Percentiles rank a stretch among this genome's conserved stretches.
Evolutionary conservation across 1,284 basidiomycete genomes (phyloP).

Genomic region (Leccinum subfulvum): DNA sequence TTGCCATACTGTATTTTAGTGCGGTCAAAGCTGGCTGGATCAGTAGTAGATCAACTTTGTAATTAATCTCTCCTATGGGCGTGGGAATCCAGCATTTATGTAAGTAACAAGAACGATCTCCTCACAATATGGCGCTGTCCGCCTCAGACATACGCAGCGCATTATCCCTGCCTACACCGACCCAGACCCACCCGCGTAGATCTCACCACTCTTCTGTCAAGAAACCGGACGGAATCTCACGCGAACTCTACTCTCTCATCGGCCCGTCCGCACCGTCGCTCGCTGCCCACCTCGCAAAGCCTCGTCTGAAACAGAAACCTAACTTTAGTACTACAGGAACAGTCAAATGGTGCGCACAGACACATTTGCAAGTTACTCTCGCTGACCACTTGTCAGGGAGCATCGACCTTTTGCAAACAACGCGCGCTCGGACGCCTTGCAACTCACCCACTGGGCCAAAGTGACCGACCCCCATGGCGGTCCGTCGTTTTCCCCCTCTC

Average conservation of each 20-base stretch:
- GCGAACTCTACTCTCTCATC: slow-evolving; percentile 92
- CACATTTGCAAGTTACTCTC: not conserved
- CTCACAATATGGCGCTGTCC: slow-evolving; percentile 52
- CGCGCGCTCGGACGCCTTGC: slow-evolving; percentile 57
- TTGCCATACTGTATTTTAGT: too few relatives aligned
- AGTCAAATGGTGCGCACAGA: slow-evolving; percentile 58
- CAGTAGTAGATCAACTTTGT: too few relatives aligned
- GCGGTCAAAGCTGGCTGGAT: too few relatives aligned
- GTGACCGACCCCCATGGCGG: slow-evolving; percentile 54
- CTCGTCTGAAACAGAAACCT: slow-evolving; percentile 85
- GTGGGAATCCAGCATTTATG: not conserved
- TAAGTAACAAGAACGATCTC: not conserved
- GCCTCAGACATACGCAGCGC: slow-evolving; percentile 83
- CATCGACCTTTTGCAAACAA: slow-evolving; percentile 69
- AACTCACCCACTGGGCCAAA: slow-evolving; percentile 73
- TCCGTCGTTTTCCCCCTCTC: slow-evolving; percentile 29
- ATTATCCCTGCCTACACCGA: slow-evolving; percentile 51
- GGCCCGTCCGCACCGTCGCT: slow-evolving; percentile 88
- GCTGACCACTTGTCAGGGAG: slow-evolving; percentile 52
- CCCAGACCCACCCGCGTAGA: slow-evolving; percentile 14
- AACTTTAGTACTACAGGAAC: slow-evolving; percentile 60
- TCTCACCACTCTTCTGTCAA: slow-evolving; percentile 32
- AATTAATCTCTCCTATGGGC: not conserved
- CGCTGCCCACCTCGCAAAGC: slow-evolving; percentile 71
- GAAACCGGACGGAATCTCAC: slow-evolving; percentile 88